Percentiles rank a stretch among this genome's conserved stretches.
Conservation (phyloP, 352 stramenopile species). For the Globisporangium emineosum region DNA sequence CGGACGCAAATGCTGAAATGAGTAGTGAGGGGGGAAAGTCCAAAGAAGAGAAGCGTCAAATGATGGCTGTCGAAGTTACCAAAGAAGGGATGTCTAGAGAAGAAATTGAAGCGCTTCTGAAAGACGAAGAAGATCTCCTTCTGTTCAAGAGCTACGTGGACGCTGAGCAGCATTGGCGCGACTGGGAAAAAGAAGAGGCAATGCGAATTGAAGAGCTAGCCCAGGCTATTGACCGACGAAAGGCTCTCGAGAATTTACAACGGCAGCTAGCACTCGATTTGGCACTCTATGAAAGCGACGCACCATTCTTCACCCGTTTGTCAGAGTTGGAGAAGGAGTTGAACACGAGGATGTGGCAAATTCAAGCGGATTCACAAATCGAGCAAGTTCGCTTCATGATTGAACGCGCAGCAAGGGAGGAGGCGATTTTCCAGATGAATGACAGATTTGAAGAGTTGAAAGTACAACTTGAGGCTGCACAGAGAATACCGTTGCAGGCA, state of each 20-base stretch:
- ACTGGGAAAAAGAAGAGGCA: constrained; percentile 47
- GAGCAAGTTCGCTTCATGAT: constrained; percentile 57
- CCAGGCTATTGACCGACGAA: constrained; percentile 22
- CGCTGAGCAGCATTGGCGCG: constrained; percentile 36
- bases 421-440: constrained; percentile 51
- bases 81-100: constrained; percentile 7
- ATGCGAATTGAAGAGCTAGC: constrained; percentile 39
- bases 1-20: neutral
- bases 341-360: constrained; percentile 45
- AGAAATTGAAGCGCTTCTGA: constrained; percentile 22
- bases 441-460: constrained; percentile 46
- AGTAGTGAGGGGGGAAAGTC: neutral
- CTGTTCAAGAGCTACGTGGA: constrained; percentile 43
- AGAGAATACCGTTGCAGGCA: constrained; percentile 45
- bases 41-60: neutral
- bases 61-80: constrained; percentile 8
- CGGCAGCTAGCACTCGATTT: constrained; percentile 46
- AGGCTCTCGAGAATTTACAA: constrained; percentile 22
- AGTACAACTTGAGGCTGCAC: constrained; percentile 37
- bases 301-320: constrained; percentile 45
- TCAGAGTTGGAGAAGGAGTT: constrained; percentile 38
- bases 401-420: constrained; percentile 53
- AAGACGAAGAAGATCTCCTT: constrained; percentile 49
- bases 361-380: constrained; percentile 55
- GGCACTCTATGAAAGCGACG: constrained; percentile 42